Evolutionary conservation across 257 asterid genomes (phyloP), one percentile per base, ranked within the genome.

Genomic region (Dorcoceras hygrometricum): DNA sequence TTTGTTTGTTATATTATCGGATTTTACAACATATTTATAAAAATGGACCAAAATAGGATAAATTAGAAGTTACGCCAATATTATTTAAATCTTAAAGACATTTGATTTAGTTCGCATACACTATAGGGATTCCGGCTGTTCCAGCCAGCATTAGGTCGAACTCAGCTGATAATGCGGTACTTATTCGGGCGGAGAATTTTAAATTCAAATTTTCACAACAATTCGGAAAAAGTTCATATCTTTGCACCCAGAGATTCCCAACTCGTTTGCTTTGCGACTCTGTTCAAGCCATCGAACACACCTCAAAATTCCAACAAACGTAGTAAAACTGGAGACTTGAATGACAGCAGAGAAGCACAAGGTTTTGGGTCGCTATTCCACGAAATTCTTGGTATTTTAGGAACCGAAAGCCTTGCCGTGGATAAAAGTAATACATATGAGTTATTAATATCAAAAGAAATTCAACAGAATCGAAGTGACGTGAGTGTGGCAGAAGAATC

Each of bases 381-480:
- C 46, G 96, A 91, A 71, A 86, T 91, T 51, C 74, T 85, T 27
- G 87, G 79, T 58, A 87, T 91, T 69, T 59, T 91, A 59, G 96
- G 88, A 8, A 62, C 79, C 58, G 86, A 77, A 67, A 66, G 58
- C 57, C 61, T 70, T 28, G 67, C 12, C 10, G 54, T 64, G 19
- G 84, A 65, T 68, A 68, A 65, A 43, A 66, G 57, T 61, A 57
- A 61, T 50, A 66, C 78, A 8, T 19, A 16, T 68, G 79, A 79
- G 63, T 53, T 73, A 71, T 31, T 65, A 24, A 19, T 62, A 23
- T 66, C 61, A 10, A 67, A 66, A 50, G 74, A 61, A 65, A 69
- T 72, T 29, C 76, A 62, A 56, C 55, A 31, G 25, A 58, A 29
- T 51, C 77, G 27, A 9, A 65, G 23, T 14, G 62, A 7, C 39